A percentile compares a stretch with the other conserved stretches of the same genome.
phyloP scores from a whole-genome alignment of 2,329 filamentous ascomycete genomes.

The Myriangium duriaei region DNA sequence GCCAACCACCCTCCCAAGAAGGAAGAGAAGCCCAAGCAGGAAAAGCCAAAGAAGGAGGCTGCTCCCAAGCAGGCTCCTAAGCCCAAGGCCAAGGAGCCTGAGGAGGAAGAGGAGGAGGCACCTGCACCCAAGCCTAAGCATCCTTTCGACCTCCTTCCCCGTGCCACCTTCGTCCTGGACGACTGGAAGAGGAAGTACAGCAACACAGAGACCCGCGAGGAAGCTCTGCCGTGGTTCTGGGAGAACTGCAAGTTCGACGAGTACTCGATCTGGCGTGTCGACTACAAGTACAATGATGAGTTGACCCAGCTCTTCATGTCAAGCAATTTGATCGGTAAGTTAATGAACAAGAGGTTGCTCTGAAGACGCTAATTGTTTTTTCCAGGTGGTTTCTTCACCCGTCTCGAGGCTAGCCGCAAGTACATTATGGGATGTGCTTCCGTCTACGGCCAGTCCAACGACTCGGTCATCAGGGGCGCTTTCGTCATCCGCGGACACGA shows the following conservation, averaged over 20 bases:
- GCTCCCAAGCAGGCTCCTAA: slow-evolving; percentile 42
- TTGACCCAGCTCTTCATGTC: slow-evolving; percentile 97
- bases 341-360: background rate
- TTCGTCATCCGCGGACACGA: slow-evolving; percentile 94
- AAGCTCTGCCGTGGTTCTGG: slow-evolving; percentile 95
- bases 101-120: slow-evolving; percentile 48
- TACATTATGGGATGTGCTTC: slow-evolving; percentile 86
- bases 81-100: slow-evolving; percentile 42
- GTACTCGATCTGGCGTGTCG: slow-evolving; percentile 86
- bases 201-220: slow-evolving; percentile 74
- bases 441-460: slow-evolving; percentile 80
- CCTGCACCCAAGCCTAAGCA: slow-evolving; percentile 87
- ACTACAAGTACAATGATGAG: slow-evolving; percentile 99
- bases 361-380: slow-evolving; percentile 12
- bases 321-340: slow-evolving; percentile 78
- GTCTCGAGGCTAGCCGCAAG: slow-evolving; percentile 96
- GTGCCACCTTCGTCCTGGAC: slow-evolving; percentile 71
- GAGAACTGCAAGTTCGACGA: slow-evolving; percentile 87
- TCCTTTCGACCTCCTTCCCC: slow-evolving; percentile 74
- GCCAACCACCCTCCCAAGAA: slow-evolving; percentile 66
- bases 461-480: slow-evolving; percentile 83
- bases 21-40: slow-evolving; percentile 44
- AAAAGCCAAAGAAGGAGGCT: too few relatives aligned
- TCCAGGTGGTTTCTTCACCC: slow-evolving; percentile 78
- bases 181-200: slow-evolving; percentile 99